Conservation (phyloP, 441 rosid genomes). For the Melastoma candidum region DNA sequence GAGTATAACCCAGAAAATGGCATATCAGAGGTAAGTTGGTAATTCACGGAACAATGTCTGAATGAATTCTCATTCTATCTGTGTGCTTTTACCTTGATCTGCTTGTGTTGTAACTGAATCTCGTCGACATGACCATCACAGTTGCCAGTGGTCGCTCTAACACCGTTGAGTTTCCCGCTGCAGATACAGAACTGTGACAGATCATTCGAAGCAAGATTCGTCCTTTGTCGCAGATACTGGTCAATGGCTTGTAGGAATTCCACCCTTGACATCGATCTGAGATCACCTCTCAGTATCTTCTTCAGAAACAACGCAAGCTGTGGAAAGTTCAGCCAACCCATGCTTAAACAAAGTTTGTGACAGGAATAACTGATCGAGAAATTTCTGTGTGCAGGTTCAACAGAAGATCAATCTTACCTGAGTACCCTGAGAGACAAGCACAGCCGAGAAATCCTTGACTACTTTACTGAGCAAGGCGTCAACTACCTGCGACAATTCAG, state of each 20-base stretch:
- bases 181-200: conserved; percentile 67
- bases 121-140: conserved; percentile 28
- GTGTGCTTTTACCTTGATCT: conserved; percentile 44
- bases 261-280: conserved; percentile 44
- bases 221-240: conserved; percentile 57
- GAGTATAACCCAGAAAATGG: neutral
- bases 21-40: too few species aligned
- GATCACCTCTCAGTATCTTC: conserved; percentile 62
- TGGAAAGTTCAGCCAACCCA: conserved; percentile 4
- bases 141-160: conserved; percentile 17
- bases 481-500: conserved; percentile 44
- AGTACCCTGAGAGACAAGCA: conserved; percentile 79
- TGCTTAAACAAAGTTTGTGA: too few species aligned
- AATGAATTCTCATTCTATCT: neutral
- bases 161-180: conserved; percentile 41
- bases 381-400: neutral
- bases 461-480: conserved; percentile 80
- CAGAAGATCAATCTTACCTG: conserved; percentile 35
- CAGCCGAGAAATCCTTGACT: conserved; percentile 80
- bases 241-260: conserved; percentile 67
- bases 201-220: conserved; percentile 48
- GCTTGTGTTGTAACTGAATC: conserved; percentile 46
- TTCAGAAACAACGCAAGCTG: conserved; percentile 72
- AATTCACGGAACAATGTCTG: neutral
- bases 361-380: neutral